These are phyloP conservation scores for Moricandia moricandioides DNA, from an alignment of 345 rosid species.

Conservation along the genomic window DNA sequence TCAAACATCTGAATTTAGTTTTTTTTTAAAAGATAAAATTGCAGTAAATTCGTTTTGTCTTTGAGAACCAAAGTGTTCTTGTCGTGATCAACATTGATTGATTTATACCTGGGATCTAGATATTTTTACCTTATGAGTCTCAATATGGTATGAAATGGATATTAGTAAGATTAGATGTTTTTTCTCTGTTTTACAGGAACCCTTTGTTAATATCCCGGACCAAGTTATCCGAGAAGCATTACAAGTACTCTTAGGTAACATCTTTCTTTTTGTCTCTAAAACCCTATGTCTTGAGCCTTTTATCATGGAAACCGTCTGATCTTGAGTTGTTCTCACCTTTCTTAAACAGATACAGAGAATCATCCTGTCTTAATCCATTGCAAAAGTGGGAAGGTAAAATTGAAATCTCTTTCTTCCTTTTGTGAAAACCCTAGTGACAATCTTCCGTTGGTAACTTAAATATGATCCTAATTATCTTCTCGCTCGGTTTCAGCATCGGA, in stretches of 20 bases:
- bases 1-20: no score
- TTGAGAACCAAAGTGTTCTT: neutral
- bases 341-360: constrained; percentile 51
- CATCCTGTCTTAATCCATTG: constrained; percentile 77
- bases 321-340: neutral
- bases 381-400: constrained; percentile 75
- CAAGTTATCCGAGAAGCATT: constrained; percentile 66
- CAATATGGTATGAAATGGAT: neutral
- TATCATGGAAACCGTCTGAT: neutral
- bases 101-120: neutral
- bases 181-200: constrained; percentile 51
- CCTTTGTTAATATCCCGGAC: constrained; percentile 68
- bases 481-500: constrained; percentile 54
- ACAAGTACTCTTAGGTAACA: constrained; percentile 62
- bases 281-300: neutral
- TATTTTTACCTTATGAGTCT: neutral
- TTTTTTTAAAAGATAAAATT: no score
- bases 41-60: neutral
- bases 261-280: neutral
- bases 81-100: neutral
- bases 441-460: neutral
- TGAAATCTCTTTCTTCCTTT: neutral
- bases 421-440: neutral
- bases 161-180: constrained; percentile 1
- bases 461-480: neutral